These are phyloP conservation scores for Solioccasus polychromus DNA, from an alignment of 768 basidiomycete species.

Conservation along the genomic window DNA sequence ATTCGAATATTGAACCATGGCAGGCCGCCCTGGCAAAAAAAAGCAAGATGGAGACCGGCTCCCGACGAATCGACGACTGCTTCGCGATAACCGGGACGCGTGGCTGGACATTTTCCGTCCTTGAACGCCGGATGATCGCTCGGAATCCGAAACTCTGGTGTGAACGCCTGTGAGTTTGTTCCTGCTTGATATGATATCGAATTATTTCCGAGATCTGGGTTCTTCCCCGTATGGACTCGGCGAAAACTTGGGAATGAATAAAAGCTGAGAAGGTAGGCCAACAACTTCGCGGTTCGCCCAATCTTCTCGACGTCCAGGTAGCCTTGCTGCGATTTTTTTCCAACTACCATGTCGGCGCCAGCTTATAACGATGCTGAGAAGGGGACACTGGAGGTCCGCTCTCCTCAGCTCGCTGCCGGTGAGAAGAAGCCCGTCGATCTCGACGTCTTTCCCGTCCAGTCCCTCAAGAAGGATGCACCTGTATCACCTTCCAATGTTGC, in stretches of 20 bases:
- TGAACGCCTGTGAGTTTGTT: constrained; percentile 11
- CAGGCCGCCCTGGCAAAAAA: constrained; percentile 1
- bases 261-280: constrained; percentile 12
- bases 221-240: constrained; percentile 10
- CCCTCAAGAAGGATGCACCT: constrained; percentile 42
- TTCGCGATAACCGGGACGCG: constrained; percentile 2
- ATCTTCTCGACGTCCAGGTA: constrained; percentile 9
- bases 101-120: not conserved
- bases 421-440: constrained; percentile 38
- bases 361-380: constrained; percentile 56
- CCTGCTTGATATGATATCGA: constrained; percentile 4
- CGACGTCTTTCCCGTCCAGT: constrained; percentile 31
- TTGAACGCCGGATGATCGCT: constrained; percentile 5
- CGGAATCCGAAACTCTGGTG: constrained; percentile 14
- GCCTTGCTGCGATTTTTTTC: constrained; percentile 10
- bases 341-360: constrained; percentile 41
- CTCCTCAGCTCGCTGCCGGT: constrained; percentile 31
- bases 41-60: constrained; percentile 7
- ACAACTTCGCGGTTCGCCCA: not conserved
- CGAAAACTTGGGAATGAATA: constrained; percentile 14
- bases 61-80: constrained; percentile 9
- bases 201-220: constrained; percentile 19
- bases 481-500: constrained; percentile 33
- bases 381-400: constrained; percentile 48
- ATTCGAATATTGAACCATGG: not conserved